A percentile compares a stretch with the other conserved stretches of the same genome.
Conservation (phyloP, 108 stramenopile genomes). For the Aureococcus anophagefferens region DNA sequence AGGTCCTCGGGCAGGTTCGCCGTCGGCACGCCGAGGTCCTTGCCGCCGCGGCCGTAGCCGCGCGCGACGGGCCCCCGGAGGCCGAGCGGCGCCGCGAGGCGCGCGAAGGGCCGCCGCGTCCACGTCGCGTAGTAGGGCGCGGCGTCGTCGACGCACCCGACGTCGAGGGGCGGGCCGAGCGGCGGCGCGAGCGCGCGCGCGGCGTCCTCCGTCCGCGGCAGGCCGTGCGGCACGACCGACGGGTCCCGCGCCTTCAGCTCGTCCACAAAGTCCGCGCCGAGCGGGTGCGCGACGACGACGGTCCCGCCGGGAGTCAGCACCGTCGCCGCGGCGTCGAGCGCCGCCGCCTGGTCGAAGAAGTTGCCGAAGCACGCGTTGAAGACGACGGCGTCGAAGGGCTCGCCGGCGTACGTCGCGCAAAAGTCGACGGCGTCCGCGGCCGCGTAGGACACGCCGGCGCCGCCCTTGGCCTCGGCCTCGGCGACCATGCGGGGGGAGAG, state of each 20-base stretch:
- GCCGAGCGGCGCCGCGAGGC: conserved; percentile 14
- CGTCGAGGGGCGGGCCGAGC: too few species aligned
- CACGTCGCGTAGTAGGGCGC: too few species aligned
- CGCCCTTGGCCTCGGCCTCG: not conserved
- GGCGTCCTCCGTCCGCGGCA: not conserved
- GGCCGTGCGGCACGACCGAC: not conserved
- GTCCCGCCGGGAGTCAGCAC: not conserved
- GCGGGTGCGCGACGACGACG: not conserved
- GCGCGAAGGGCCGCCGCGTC: too few species aligned
- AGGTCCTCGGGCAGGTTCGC: conserved; percentile 71
- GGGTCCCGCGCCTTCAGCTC: not conserved
- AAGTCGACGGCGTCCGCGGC: not conserved
- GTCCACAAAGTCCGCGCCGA: not conserved
- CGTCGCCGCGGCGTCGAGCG: not conserved
- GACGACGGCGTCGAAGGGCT: not conserved
- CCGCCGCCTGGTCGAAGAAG: not conserved
- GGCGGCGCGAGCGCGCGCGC: not conserved
- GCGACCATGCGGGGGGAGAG: not conserved
- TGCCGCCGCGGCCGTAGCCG: conserved; percentile 76
- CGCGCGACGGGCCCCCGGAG: conserved; percentile 57
- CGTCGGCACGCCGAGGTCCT: conserved; percentile 75
- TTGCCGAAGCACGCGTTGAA: not conserved
- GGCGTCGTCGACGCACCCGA: too few species aligned
- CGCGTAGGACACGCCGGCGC: not conserved
- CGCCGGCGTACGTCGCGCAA: not conserved